Conservation (phyloP, 2,329 filamentous ascomycete genomes). For the Rhexocercosporidium sp. region DNA sequence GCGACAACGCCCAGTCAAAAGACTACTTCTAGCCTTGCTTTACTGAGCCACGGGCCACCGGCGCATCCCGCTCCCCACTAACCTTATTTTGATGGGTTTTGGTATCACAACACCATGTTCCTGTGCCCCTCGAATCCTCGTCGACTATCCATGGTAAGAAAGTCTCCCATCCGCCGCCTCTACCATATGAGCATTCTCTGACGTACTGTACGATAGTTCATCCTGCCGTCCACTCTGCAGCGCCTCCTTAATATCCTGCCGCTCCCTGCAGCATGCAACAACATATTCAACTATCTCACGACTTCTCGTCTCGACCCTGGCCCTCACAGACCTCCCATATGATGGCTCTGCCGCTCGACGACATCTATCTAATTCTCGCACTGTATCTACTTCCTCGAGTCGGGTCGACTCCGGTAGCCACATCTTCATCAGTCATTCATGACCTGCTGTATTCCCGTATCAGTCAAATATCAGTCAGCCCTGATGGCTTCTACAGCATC, state of each 20-base stretch:
- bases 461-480: neutral
- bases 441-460: neutral
- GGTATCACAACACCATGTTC: constrained; percentile 1
- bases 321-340: neutral
- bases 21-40: too few relatives aligned
- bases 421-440: neutral
- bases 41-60: neutral
- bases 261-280: neutral
- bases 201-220: neutral
- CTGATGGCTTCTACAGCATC: neutral
- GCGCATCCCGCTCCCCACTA: constrained; percentile 3
- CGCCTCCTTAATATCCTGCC: neutral
- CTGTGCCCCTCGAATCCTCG: neutral
- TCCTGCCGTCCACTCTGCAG: neutral
- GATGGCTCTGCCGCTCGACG: neutral
- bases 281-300: neutral
- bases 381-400: neutral
- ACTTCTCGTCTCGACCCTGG: neutral
- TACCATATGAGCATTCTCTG: neutral
- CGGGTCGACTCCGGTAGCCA: neutral
- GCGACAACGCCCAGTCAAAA: neutral
- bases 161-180: too few relatives aligned
- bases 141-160: constrained; percentile 1
- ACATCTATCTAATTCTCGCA: neutral
- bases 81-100: constrained; percentile 5